Base-by-base conservation (phyloP, 2,329 filamentous ascomycete species). In the Penicillium sp. region DNA sequence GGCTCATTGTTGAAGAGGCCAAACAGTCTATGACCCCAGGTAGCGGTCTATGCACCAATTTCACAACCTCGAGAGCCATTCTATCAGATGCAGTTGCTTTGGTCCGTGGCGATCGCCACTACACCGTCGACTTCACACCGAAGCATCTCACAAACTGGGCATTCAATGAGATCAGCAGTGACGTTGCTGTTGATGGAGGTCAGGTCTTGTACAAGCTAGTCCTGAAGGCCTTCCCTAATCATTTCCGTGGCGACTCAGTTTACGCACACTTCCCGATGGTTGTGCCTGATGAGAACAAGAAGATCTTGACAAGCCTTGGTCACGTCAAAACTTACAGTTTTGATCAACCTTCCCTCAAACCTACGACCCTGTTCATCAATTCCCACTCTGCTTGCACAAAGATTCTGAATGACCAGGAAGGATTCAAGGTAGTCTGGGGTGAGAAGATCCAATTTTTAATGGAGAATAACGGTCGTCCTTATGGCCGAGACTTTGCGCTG, bases 1-100 rank as follows among this genome's bases (percentile, higher is more conserved):
- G 82, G 11, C 62, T 84, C 7, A 77, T 84, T 61, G 74, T 80
- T 8, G 83, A 85, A 66, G 76, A 78, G 50, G 75, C 81, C 13
- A 85, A 85, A 61, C 76, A 78, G 4, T 62, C 80, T 0, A 78
- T 81, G 64, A 60, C 64, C 1, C 76, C 77, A 2, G 78, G 78
- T 18, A 78, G 74, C 49, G 79, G 78, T 1, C 64, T 81, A 2
- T 82, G 77, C 59, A 73, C 78, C 3, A 81, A 82, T 52, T 76
- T 67, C 47, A 77, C 75, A 1, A 72, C 74, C 13, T 73, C 74
- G 1, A 61, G 71, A 54, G 75, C 74, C 5, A 72, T 79, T 52
- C 70, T 79, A 8, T 76, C 75, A 1, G 77, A 79, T 63, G 77
- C 77, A 4, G 73, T 78, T n/a, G 71, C 73, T 14, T 67, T 79